A percentile compares a stretch with the other conserved stretches of the same genome.
Evolutionary conservation across 2,329 filamentous ascomycete genomes (phyloP).

Genomic region (Fusarium brevicatenulatum): DNA sequence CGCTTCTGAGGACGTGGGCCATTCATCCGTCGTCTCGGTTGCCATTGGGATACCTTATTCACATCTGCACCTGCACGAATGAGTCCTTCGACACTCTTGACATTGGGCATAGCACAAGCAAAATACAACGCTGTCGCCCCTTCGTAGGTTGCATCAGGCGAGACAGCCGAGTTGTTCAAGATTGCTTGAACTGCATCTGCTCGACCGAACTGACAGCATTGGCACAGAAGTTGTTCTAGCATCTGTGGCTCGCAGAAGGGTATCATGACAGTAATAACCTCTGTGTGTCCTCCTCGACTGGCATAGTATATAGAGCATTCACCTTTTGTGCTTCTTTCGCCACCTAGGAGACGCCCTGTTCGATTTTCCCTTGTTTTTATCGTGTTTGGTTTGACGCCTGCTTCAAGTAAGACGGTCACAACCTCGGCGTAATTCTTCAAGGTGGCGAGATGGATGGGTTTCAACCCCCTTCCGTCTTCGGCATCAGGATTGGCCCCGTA

Average conservation of each 20-base stretch:
- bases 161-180: constrained; percentile 22
- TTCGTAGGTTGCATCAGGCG: constrained; percentile 16
- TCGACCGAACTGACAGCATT: constrained; percentile 19
- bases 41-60: constrained; percentile 1
- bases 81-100: constrained; percentile 22
- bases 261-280: constrained; percentile 24
- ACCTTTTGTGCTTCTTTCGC: not conserved
- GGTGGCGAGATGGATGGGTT: constrained; percentile 36
- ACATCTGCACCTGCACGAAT: constrained; percentile 31
- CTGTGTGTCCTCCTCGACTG: constrained; percentile 24
- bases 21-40: not conserved
- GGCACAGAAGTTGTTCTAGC: constrained; percentile 33
- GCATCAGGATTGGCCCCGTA: constrained; percentile 17
- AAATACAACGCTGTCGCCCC: constrained; percentile 23
- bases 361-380: constrained; percentile 17
- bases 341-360: not conserved
- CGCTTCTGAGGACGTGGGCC: not conserved
- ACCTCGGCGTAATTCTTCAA: constrained; percentile 8
- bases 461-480: constrained; percentile 20
- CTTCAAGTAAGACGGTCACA: constrained; percentile 9
- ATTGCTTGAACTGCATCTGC: constrained; percentile 25
- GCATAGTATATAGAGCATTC: constrained; percentile 33
- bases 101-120: constrained; percentile 13
- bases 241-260: constrained; percentile 25
- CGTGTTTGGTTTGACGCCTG: constrained; percentile 28